Conservation (phyloP, 2,329 filamentous ascomycete species). For the Botrytis byssoidea region DNA sequence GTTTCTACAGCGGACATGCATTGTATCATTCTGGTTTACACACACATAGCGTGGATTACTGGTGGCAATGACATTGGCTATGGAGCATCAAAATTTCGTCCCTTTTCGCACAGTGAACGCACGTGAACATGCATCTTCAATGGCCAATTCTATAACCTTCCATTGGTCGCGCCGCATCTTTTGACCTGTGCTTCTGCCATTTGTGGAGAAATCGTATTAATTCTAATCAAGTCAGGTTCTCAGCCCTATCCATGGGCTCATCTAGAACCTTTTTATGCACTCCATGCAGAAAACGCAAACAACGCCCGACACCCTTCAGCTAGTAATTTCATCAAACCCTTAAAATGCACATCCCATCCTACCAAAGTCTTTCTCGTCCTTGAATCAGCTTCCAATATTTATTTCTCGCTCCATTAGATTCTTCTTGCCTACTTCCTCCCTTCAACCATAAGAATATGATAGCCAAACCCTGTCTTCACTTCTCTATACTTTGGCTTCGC, state of each 20-base stretch:
- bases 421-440: constrained; percentile 35
- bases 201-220: neutral
- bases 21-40: constrained; percentile 37
- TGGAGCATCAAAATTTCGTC: constrained; percentile 23
- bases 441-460: constrained; percentile 76
- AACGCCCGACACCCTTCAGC: constrained; percentile 1
- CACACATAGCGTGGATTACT: constrained; percentile 37
- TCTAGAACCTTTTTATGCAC: neutral
- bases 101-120: constrained; percentile 6
- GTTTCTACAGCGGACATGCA: constrained; percentile 37
- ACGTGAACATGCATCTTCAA: constrained; percentile 3
- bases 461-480: constrained; percentile 72
- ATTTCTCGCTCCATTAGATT: neutral
- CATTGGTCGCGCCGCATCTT: neutral
- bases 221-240: neutral
- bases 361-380: neutral
- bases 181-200: neutral
- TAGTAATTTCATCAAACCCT: neutral
- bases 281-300: neutral
- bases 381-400: neutral
- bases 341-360: neutral
- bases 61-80: constrained; percentile 37
- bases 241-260: constrained; percentile 8
- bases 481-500: constrained; percentile 64
- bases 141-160: neutral